Conservation (phyloP, 2,329 filamentous ascomycete genomes). For the Venturia asperata region DNA sequence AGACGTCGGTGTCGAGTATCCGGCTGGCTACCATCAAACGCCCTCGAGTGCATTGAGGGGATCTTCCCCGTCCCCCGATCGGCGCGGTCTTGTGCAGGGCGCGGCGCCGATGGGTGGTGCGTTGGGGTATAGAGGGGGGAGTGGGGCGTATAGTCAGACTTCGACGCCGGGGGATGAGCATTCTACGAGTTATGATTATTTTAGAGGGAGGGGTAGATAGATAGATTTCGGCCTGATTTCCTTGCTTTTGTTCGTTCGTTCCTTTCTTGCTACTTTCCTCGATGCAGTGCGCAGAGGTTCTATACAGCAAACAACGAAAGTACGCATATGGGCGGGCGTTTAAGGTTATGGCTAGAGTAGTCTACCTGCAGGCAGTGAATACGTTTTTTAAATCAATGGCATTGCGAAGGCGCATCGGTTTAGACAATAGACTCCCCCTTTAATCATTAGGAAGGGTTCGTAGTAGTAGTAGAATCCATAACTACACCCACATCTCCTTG, state of each 20-base stretch:
- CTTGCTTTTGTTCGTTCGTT: too few relatives aligned
- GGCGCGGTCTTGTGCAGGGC: slow-evolving; percentile 18
- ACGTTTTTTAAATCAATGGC: too few relatives aligned
- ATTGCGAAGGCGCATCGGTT: neutral
- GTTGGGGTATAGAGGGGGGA: neutral
- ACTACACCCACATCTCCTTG: too few relatives aligned
- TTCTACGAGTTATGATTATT: slow-evolving; percentile 36
- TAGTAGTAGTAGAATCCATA: too few relatives aligned
- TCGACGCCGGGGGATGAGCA: slow-evolving; percentile 28
- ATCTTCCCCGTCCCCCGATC: slow-evolving; percentile 10
- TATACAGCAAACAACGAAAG: too few relatives aligned
- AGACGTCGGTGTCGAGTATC: slow-evolving; percentile 36
- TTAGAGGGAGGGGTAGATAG: slow-evolving; percentile 23
- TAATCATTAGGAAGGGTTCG: neutral
- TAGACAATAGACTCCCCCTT: neutral
- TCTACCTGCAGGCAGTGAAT: too few relatives aligned
- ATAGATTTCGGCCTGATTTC: neutral
- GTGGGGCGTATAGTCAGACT: neutral
- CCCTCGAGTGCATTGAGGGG: slow-evolving; percentile 24
- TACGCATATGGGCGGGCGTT: neutral
- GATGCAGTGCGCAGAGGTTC: slow-evolving; percentile 7
- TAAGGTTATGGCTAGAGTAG: too few relatives aligned
- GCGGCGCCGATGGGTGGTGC: slow-evolving; percentile 28
- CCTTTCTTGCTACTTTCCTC: neutral
- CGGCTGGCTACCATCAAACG: slow-evolving; percentile 42